phyloP scores from a whole-genome alignment of 805 yeast genomes.

The Metschnikowia dekortorum region DNA sequence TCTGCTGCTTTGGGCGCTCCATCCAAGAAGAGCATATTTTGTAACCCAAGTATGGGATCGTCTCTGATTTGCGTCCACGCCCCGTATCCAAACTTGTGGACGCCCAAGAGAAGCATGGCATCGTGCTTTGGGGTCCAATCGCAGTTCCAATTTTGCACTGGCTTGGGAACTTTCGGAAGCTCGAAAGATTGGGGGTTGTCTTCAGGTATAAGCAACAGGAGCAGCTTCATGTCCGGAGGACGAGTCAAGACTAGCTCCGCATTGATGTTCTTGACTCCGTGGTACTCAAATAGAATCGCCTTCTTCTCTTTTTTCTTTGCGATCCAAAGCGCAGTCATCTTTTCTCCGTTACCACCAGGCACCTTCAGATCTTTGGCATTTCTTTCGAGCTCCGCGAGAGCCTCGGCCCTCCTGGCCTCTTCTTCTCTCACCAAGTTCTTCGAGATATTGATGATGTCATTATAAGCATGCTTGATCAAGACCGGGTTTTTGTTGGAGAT shows the following conservation, averaged over 20 bases:
- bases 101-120: conserved; percentile 81
- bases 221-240: conserved; percentile 74
- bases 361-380: conserved; percentile 53
- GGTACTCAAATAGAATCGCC: conserved; percentile 84
- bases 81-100: conserved; percentile 90
- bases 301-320: conserved; percentile 78
- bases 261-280: conserved; percentile 81
- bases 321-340: conserved; percentile 50
- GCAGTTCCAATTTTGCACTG: conserved; percentile 88
- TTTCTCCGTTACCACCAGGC: conserved; percentile 35
- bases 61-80: conserved; percentile 93
- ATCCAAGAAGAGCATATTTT: conserved; percentile 76
- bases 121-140: conserved; percentile 84
- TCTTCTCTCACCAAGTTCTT: conserved; percentile 58
- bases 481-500: conserved; percentile 81
- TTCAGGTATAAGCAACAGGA: conserved; percentile 49
- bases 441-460: conserved; percentile 65
- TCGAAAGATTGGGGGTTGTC: conserved; percentile 59
- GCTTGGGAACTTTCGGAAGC: conserved; percentile 62
- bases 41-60: conserved; percentile 85
- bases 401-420: conserved; percentile 56
- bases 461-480: conserved; percentile 66
- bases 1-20: conserved; percentile 11
- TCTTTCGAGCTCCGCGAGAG: conserved; percentile 54
- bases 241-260: conserved; percentile 83